Evolutionary conservation across 2,329 filamentous ascomycete species (phyloP), one percentile per base, ranked within the genome.

Genomic region (Stagonosporopsis vannaccii): DNA sequence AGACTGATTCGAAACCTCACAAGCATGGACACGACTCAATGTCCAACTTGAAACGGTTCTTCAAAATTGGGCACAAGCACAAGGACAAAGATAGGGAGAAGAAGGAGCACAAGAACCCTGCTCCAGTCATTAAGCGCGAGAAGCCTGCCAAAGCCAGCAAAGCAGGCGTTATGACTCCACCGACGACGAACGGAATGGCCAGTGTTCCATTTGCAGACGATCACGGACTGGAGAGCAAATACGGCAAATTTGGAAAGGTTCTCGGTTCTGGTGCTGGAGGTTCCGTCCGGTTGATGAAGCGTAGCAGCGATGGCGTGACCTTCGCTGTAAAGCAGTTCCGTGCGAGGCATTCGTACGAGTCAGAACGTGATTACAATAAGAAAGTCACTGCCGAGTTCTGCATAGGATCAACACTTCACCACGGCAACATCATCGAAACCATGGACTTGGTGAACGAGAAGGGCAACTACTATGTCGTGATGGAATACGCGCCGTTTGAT

Each of bases 301-400:
- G 95, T 59, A 94, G 88, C 70, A 93, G 91, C 61, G 95, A 99
- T 71, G 90, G 90, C 23, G 92, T 91, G 6, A 95, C 96, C 0
- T 99, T 99, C 76, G 95, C 95, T 1, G 95, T 98, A 49, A 99
- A 99, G 77, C 94, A 99, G 73, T 99, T 99, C 78, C 84, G 95
- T 49, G 88, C 94, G 51, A 87, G 92, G 30, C 94, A 99, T 77
- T 88, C 90, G 0, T 97, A 97, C 77, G 95, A 99, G 77, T 91
- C 89, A 1, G 90, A 97, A 73, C 92, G 91, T 69, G 95, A 98
- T 66, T 99, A 99, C 71, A 91, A 92, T 66, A 99, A 99, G 78
- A 99, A 99, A 75, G 87, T 99, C 42, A 99, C 95, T 0, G 94
- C 95, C 2, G 95, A 99, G 72, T 99, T 99, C 76, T 99, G 95